A percentile compares a stretch with the other conserved stretches of the same genome.
Conservation (phyloP, 371 early-diverging fungal genomes). For the Umbelopsis sp. region DNA sequence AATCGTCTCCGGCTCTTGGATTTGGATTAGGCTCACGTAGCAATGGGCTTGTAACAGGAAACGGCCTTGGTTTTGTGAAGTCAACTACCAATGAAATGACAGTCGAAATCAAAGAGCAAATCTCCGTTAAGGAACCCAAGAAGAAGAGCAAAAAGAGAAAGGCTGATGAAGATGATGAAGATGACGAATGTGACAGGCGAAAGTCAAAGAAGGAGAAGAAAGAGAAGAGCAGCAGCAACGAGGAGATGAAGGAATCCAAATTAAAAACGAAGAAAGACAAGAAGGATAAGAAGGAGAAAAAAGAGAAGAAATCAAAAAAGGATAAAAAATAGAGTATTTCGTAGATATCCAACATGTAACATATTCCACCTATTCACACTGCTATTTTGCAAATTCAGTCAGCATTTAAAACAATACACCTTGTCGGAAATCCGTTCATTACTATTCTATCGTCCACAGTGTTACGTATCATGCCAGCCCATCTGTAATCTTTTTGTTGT, state of each 20-base stretch:
- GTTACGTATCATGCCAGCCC: too few relatives aligned
- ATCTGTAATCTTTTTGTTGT: too few relatives aligned
- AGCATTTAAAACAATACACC: too few relatives aligned
- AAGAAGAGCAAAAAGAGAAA: slow-evolving; percentile 22
- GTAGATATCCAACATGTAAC: slow-evolving; percentile 17
- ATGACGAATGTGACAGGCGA: slow-evolving; percentile 2
- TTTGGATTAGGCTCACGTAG: slow-evolving; percentile 25
- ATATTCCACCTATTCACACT: background rate
- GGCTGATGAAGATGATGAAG: slow-evolving; percentile 3
- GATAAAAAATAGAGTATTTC: background rate
- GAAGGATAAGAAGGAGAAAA: slow-evolving; percentile 1
- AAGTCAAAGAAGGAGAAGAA: slow-evolving; percentile 34
- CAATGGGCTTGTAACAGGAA: background rate
- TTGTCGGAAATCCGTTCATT: too few relatives aligned
- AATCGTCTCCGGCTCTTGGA: slow-evolving; percentile 28
- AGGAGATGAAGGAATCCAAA: slow-evolving; percentile 20
- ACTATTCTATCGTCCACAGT: too few relatives aligned
- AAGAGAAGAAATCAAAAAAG: background rate
- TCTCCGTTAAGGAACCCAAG: slow-evolving; percentile 9
- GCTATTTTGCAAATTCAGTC: background rate
- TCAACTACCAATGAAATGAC: slow-evolving; percentile 30
- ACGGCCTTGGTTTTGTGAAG: slow-evolving; percentile 33
- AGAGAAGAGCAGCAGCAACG: slow-evolving; percentile 24
- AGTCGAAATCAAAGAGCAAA: slow-evolving; percentile 21
- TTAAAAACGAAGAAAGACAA: background rate